Base-by-base conservation (phyloP, 2,329 filamentous ascomycete species). In the Colletotrichum endophyticum region DNA sequence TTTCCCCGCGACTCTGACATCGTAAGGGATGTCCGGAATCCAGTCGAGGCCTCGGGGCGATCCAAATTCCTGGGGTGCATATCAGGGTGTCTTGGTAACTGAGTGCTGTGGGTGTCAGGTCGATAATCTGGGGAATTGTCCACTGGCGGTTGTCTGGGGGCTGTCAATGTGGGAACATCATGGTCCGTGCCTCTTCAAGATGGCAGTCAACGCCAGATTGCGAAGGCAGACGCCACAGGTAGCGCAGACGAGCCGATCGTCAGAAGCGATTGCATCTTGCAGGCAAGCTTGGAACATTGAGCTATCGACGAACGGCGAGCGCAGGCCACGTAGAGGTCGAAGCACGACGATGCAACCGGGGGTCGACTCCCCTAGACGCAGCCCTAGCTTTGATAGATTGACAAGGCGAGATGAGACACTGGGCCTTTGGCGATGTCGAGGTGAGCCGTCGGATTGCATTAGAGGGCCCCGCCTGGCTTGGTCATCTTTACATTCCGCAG, bases 61-160 rank as follows among this genome's bases (percentile, higher is more conserved):
- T 70, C 59, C 73, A 74, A 53, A 53, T 61, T 69, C 70, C 70
- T 16, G 70, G 74, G 70, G 74, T 76, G 74, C 74, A 76, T 69
- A 59, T 25, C 22, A 22, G 44, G 27, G 25, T 39, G 57, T 69
- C 64, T 59, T 28, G 56, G 59, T 27, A 28, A 28, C n/a, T 30
- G 59, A 30, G 22, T 32, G 27, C n/a, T 34, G 27, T 67, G 44
- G 22, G n/a, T 49, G 44, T 36, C 70, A 56, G 13, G 12, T 56
- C 57, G 36, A 34, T 27, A 57, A 57, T 63, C 64, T 44, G 64
- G 28, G 62, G 64, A 70, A 28, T 44, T 62, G 19, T 62, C 62
- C 68, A 62, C n/a, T n/a, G 36, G 16, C 36, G 13, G 56, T 61
- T 63, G 73, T 66, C 63, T 69, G 27, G 57, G 57, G 61, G 32